Evolutionary conservation across 2,329 filamentous ascomycete species (phyloP), one percentile per base, ranked within the genome.

Genomic region (Tolypocladium nubicola): DNA sequence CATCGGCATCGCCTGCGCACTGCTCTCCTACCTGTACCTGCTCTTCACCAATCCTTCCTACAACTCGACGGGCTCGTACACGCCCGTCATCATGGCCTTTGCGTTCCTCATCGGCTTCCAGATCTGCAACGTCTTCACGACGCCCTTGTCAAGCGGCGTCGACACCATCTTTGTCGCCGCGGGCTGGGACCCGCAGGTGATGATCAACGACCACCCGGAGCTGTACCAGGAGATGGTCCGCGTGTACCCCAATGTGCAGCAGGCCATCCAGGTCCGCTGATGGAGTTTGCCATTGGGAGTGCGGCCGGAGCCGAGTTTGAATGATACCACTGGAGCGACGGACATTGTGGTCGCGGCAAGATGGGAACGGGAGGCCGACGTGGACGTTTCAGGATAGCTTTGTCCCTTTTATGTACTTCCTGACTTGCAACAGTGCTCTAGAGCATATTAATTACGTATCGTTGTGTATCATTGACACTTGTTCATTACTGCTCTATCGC

Each of bases 51-150:
- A 86, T n/a, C 90, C 90, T 0, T 76, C 77, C 0, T 96, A 95
- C 78, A 95, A 95, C 73, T 62, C 65, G 21, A 71, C 78, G 13
- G 83, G 85, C 57, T 77, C 75, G 23, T 95, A 85, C 69, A 94
- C 90, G 0, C 79, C 87, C 0, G 85, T 95, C 10, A 80, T 96
- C 21, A 82, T 96, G 68, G 89, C 89, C 0, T 95, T 93, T 70
- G 78, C 90, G 0, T 96, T 97, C 75, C 75, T 97, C 55, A 92
- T 97, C 61, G 93, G 93, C 8, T 75, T 96, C 62, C 93, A 97
- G 71, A 88, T 97, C 59, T 88, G 87, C 69, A 88, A 95, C 70
- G 83, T 96, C 61, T 95, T 97, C 73, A 89, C 93, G 39, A 93
- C 89, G 0, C 93, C 93, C 1, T 78, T 97, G 57, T 86, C 86